These are phyloP conservation scores for Fallopia convolvulus DNA, from an alignment of 148 eudicot genomes.

Conservation along the genomic window DNA sequence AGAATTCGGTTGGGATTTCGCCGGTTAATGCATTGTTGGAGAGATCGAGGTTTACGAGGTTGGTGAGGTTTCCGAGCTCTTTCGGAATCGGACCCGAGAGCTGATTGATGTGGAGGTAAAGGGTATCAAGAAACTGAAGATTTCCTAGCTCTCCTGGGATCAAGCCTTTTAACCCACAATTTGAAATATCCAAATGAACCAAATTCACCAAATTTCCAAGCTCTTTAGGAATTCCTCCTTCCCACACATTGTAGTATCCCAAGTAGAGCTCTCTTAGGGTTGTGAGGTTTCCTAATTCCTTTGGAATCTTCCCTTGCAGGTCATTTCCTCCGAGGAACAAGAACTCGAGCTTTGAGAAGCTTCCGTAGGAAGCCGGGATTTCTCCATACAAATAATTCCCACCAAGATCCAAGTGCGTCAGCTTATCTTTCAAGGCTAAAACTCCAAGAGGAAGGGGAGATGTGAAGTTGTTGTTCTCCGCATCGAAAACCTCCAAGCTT, in stretches of 20 bases:
- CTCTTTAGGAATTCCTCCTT: conserved; percentile 78
- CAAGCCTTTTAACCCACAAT: conserved; percentile 53
- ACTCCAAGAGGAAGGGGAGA: conserved; percentile 51
- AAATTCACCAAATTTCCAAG: conserved; percentile 63
- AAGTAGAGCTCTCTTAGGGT: conserved; percentile 53
- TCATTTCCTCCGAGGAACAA: conserved; percentile 66
- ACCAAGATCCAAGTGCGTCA: conserved; percentile 73
- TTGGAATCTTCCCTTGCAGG: conserved; percentile 62
- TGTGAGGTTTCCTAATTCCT: conserved; percentile 74
- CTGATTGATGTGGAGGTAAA: conserved; percentile 50
- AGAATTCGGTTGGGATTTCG: conserved; percentile 66
- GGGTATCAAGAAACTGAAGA: conserved; percentile 47
- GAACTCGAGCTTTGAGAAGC: conserved; percentile 38
- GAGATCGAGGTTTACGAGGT: conserved; percentile 58
- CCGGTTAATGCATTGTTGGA: conserved; percentile 68
- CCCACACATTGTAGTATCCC: conserved; percentile 57
- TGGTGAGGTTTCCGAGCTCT: conserved; percentile 60
- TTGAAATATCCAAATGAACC: conserved; percentile 56
- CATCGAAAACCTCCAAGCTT: conserved; percentile 58
- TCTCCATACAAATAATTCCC: conserved; percentile 73
- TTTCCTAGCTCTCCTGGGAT: conserved; percentile 75
- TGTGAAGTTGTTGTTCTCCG: conserved; percentile 69
- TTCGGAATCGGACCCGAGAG: conserved; percentile 73
- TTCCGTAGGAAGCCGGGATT: conserved; percentile 53
- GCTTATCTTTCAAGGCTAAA: conserved; percentile 24